A percentile compares a stretch with the other conserved stretches of the same genome.
These are phyloP conservation scores for Cladosporium phlei DNA, from an alignment of 2,329 filamentous ascomycete genomes.

Conservation along the genomic window DNA sequence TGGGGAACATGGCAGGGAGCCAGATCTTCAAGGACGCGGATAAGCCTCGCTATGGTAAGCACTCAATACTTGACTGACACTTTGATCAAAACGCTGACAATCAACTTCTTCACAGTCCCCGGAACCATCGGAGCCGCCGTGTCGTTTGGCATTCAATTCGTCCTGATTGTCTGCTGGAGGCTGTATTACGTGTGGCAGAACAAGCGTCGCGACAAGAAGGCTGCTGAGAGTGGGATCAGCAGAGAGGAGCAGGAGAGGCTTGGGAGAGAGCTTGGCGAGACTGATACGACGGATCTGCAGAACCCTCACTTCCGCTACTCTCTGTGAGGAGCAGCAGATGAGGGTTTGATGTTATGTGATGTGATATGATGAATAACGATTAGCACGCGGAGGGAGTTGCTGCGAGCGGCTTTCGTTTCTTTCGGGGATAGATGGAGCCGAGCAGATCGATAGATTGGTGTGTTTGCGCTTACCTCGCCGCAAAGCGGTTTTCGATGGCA, in stretches of 20 bases:
- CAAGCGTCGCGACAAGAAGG: conserved; percentile 23
- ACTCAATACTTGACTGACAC: neutral
- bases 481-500: no score
- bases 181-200: conserved; percentile 40
- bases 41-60: conserved; percentile 38
- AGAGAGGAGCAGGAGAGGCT: conserved; percentile 60
- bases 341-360: no score
- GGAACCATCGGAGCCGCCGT: conserved; percentile 39
- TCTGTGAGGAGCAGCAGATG: no score
- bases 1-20: conserved; percentile 46
- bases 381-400: no score
- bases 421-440: no score
- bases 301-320: conserved; percentile 29
- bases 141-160: conserved; percentile 29
- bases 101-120: conserved; percentile 24
- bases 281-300: conserved; percentile 63
- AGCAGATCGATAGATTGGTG: no score
- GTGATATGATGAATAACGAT: no score
- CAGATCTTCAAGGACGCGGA: conserved; percentile 44
- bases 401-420: no score
- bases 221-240: conserved; percentile 22
- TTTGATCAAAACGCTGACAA: neutral
- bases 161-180: conserved; percentile 39
- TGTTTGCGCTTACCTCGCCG: no score
- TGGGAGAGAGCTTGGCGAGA: conserved; percentile 63